Evolutionary conservation across 2,329 filamentous ascomycete genomes (phyloP), one percentile per base, ranked within the genome.

Genomic region (Furcasterigmium furcatum): DNA sequence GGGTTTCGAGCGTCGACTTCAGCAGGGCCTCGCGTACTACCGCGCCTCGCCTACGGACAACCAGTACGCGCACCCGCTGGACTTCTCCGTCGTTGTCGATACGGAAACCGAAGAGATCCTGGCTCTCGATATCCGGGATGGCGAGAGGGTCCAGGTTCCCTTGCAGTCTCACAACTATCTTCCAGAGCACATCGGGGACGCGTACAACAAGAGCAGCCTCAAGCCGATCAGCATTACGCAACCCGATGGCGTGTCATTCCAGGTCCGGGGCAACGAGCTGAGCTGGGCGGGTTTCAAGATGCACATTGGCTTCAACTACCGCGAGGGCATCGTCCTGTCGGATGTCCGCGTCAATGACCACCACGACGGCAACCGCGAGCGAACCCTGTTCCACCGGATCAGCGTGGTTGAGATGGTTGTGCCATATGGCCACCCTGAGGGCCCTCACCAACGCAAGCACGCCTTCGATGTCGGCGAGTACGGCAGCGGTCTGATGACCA

Each of bases 1-100:
- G 63, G 87, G 87, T 43, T 86, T 72, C 46, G 72, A 74, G 46
- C 74, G 87, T 29, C 79, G 88, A 46, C 76, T 91, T 9, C 88
- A 92, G 66, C 88, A 92, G 68, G 88, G 85, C 10, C 71, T 92
- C 24, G 88, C 88, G 78, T 91, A 91, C 68, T 91, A 90, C 61
- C 80, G 88, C 32, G 84, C 84, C 30, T 78, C 87, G 48, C 59
- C 80, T 13, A 83, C 87, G 53, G 87, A 91, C 38, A 14, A 13
- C 21, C 38, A 39, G 21, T 39, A 39, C 21, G 4, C 4, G 13
- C 16, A 70, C 46, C 74, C 74, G 2, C 57, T 77, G 19, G 67
- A 67, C 24, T 62, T 71, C 36, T 66, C 64, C 32, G 64, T 65
- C n/a, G 58, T 77, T 7, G 67, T 76, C 64, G 73, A 77, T 50